Evolutionary conservation across 2,329 filamentous ascomycete genomes (phyloP), one percentile per base, ranked within the genome.

Genomic region (Aspergillus calidoustus): DNA sequence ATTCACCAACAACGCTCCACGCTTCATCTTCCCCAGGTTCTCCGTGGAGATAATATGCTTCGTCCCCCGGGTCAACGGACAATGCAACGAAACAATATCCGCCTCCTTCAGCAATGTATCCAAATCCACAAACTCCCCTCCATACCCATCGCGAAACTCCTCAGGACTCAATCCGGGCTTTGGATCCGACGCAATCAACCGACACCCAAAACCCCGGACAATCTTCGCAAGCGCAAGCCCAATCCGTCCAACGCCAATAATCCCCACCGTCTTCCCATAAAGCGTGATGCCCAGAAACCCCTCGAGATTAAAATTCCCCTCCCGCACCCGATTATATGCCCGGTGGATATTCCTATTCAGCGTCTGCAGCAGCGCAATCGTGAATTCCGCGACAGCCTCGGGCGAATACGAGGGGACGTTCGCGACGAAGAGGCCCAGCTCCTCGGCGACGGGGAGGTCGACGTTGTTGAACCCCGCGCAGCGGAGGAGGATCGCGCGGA

Each of bases 391-490:
- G 2, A 91, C 88, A 2, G 88, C 86, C 73, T 90, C 86, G 61
- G 88, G 88, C 7, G 87, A 88, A 77, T 91, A 91, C 3, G 86
- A 84, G 1, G 88, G 88, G 38, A 91, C 88, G 62, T 88, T 87
- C 67, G 87, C 86, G 49, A 90, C 87, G 69, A 85, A 84, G 65
- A 91, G 76, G 60, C 83, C 82, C 3, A 86, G 80, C 22, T 74
- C 70, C 67, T 82, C 78, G 58, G 88, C 88, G 1, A 80, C 77
- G 19, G 73, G 72, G 23, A 90, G 83, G 70, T 90, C 85, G 61
- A 90, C 84, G 67, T 89, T 86, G 78, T 91, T 89, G 80, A 82
- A 89, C 60, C 88, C 88, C 1, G 88, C 88, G 74, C 88, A 90
- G 56, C 88, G 86, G 59, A 90, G 80, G 25, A 89, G 83, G 64